These are phyloP conservation scores for Hypoxylon crocopeplum DNA, from an alignment of 495 filamentous ascomycete genomes.

Conservation along the genomic window DNA sequence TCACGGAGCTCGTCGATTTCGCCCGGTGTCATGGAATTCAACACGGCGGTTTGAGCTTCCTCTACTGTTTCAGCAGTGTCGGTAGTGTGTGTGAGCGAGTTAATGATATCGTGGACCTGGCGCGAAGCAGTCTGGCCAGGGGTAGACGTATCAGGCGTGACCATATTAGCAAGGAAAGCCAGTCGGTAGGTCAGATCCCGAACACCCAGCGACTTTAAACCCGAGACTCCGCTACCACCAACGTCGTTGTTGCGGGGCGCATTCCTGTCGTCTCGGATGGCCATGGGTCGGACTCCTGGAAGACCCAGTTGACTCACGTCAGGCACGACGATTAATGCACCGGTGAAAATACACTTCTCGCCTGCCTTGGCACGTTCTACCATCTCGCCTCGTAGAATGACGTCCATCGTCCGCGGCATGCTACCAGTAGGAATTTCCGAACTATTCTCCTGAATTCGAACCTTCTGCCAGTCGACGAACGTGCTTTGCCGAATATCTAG, in stretches of 20 bases:
- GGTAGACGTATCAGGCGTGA: slow-evolving; percentile 86
- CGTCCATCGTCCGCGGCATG: slow-evolving; percentile 98
- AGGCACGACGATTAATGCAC: slow-evolving; percentile 93
- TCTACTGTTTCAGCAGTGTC: slow-evolving; percentile 75
- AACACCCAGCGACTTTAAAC: slow-evolving; percentile 90
- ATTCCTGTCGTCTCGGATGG: slow-evolving; percentile 80
- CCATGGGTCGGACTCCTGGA: slow-evolving; percentile 82
- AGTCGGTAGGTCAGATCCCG: slow-evolving; percentile 96
- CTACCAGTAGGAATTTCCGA: slow-evolving; percentile 98
- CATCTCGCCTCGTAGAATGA: slow-evolving; percentile 97
- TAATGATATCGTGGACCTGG: slow-evolving; percentile 71
- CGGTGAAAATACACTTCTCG: slow-evolving; percentile 97
- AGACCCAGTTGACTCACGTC: slow-evolving; percentile 95
- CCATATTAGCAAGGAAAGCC: slow-evolving; percentile 97
- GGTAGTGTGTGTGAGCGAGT: slow-evolving; percentile 75
- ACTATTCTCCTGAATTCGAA: slow-evolving; percentile 95
- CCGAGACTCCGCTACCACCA: slow-evolving; percentile 82
- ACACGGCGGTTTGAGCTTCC: slow-evolving; percentile 84
- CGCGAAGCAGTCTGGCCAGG: slow-evolving; percentile 58
- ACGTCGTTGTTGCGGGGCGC: slow-evolving; percentile 77
- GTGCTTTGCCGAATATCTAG: slow-evolving; percentile 96
- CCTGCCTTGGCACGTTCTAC: slow-evolving; percentile 96
- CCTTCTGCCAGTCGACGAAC: slow-evolving; percentile 99
- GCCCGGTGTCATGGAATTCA: slow-evolving; percentile 77
- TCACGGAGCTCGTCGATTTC: slow-evolving; percentile 91